A percentile compares a stretch with the other conserved stretches of the same genome.
phyloP scores from a whole-genome alignment of 441 rosid species.

The Pelargonium fulgidum region DNA sequence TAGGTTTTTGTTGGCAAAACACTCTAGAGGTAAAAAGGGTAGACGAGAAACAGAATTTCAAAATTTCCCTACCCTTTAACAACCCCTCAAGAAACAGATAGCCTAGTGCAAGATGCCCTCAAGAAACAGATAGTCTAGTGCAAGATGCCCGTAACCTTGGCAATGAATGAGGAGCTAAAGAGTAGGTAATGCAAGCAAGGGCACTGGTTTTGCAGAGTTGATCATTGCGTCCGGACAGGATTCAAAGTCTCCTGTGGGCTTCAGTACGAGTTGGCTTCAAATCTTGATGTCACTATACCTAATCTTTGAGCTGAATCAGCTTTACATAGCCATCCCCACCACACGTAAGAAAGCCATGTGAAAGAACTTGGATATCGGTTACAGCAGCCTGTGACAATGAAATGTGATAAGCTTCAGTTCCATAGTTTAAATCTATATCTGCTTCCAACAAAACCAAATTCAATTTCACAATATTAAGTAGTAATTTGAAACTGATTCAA shows the following conservation, averaged over 20 bases:
- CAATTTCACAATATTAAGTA: background rate
- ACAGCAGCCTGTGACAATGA: constrained; percentile 65
- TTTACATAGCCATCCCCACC: constrained; percentile 89
- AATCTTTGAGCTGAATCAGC: constrained; percentile 47
- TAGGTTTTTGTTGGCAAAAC: too few species aligned
- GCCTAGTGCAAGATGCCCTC: too few species aligned
- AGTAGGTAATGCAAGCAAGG: too few species aligned
- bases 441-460: background rate
- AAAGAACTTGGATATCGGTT: constrained; percentile 75
- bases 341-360: constrained; percentile 75
- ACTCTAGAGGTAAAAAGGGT: too few species aligned
- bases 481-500: constrained; percentile 3
- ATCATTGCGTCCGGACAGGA: too few species aligned
- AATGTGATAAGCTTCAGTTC: constrained; percentile 17
- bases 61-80: too few species aligned
- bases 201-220: too few species aligned
- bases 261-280: background rate
- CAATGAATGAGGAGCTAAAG: too few species aligned
- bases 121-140: too few species aligned
- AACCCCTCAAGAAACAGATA: too few species aligned
- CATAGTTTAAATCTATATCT: background rate
- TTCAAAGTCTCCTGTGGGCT: background rate
- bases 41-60: too few species aligned
- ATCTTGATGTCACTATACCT: constrained; percentile 21
- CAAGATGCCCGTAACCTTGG: too few species aligned